Base-by-base conservation (phyloP, 768 basidiomycete genomes). In the Mrakia gelida region DNA sequence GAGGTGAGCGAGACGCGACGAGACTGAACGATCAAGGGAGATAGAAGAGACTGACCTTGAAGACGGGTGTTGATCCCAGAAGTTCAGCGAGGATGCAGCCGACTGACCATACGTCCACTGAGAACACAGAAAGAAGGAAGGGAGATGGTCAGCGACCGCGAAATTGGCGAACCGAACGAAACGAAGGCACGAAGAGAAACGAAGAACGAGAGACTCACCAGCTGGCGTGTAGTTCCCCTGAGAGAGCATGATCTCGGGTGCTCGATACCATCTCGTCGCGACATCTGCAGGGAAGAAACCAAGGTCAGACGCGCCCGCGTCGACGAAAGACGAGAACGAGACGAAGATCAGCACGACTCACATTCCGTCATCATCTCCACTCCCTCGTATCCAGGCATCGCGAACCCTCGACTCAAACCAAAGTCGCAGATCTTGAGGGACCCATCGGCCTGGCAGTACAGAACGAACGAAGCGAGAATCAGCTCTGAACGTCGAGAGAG, bases 351-450 rank as follows among this genome's bases (percentile, higher is more conserved):
- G 18, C 34, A 21, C 49, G 18, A 52, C 83, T 80, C 92, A 84
- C 96, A 98, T 86, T 98, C 96, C 0, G 96, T 98, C 96, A 98
- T 98, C 86, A 98, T 98, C 0, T 95, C 95, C 71, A 84, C 84
- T 63, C 82, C 82, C 72, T 83, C 84, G 13, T 71, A 21, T 6
- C 68, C 26, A 30, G 41, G 21, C 23, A n/a, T 45, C 43, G 68
- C 68, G 85, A 94, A 95, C 3, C 95, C 95, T 83, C 95, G 87
- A 5, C 96, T 95, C 59, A 99, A 89, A 67, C 96, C 96, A 84
- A 99, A 99, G 85, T 99, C 96, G 83, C 96, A 99, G 81, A 99
- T 98, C 87, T 97, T 94, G 80, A 97, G 94, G 83, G 98, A 96
- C 0, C 97, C 96, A 81, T 99, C 96, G 49, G 96, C 59, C 59